Conservation (phyloP, 2,329 filamentous ascomycete genomes). For the Pseudogymnoascus sp. region DNA sequence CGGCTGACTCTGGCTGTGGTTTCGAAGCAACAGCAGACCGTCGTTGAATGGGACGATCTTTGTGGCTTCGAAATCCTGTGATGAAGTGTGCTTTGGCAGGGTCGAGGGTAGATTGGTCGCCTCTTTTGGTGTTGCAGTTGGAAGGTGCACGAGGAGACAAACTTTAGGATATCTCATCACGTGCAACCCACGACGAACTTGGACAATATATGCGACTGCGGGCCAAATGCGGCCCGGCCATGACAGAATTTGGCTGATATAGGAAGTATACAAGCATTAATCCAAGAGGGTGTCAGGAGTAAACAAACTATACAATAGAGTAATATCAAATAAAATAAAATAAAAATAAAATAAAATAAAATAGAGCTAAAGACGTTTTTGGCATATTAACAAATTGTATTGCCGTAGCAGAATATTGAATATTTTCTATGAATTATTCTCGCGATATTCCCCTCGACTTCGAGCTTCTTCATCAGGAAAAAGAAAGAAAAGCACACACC, state of each 20-base stretch:
- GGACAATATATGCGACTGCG: too few relatives aligned
- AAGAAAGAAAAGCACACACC: background rate
- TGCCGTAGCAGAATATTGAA: background rate
- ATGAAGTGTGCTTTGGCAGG: background rate
- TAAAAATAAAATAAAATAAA: background rate
- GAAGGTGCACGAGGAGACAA: constrained; percentile 7
- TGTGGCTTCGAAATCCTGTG: background rate
- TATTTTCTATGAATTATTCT: background rate
- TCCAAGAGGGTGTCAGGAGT: background rate
- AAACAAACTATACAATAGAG: background rate
- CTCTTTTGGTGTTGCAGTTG: background rate
- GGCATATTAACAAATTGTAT: background rate
- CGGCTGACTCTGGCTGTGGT: constrained; percentile 20
- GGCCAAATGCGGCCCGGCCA: background rate
- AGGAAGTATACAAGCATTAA: constrained; percentile 2
- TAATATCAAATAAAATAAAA: background rate
- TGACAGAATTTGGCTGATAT: background rate
- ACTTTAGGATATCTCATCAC: constrained; percentile 3
- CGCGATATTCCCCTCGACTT: background rate
- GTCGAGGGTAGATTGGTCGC: background rate
- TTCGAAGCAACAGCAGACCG: constrained; percentile 1
- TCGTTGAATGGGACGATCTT: constrained; percentile 1
- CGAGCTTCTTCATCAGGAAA: background rate
- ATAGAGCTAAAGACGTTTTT: background rate
- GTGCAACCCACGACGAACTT: background rate